Conservation (phyloP, 1,284 basidiomycete genomes). For the Apiotrichum mycotoxinovorans region DNA sequence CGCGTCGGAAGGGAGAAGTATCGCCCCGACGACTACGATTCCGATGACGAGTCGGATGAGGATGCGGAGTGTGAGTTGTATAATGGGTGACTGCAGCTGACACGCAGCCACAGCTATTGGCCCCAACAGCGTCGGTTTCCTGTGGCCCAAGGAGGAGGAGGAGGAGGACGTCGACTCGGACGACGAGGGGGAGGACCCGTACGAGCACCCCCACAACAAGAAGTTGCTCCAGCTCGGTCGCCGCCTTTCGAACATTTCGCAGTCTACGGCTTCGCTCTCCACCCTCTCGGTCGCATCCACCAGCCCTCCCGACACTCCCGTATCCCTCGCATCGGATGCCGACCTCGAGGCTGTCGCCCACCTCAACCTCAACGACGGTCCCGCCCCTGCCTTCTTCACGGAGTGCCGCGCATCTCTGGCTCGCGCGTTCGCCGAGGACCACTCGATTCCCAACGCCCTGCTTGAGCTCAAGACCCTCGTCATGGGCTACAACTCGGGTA, state of each 20-base stretch:
- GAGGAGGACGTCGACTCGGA: constrained; percentile 33
- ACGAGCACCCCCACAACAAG: constrained; percentile 49
- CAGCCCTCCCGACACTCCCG: constrained; percentile 28
- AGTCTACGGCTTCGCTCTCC: constrained; percentile 37
- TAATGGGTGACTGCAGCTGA: background rate
- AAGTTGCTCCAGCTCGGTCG: constrained; percentile 46
- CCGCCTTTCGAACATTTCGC: constrained; percentile 32
- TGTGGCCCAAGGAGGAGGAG: constrained; percentile 51
- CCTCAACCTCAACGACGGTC: constrained; percentile 31
- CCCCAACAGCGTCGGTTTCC: constrained; percentile 40
- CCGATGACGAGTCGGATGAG: constrained; percentile 55
- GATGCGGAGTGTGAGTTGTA: constrained; percentile 34
- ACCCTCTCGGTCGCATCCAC: constrained; percentile 48
- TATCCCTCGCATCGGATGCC: constrained; percentile 20
- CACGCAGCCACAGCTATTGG: constrained; percentile 28
- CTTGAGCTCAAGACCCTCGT: constrained; percentile 48
- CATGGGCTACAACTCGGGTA: constrained; percentile 48
- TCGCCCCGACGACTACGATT: constrained; percentile 65
- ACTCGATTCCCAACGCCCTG: constrained; percentile 43
- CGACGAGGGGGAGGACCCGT: constrained; percentile 47
- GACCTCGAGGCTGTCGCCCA: constrained; percentile 23
- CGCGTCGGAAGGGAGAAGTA: constrained; percentile 72
- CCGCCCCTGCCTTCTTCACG: constrained; percentile 35
- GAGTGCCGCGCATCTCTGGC: constrained; percentile 44
- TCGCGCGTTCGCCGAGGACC: constrained; percentile 47